A percentile compares a stretch with the other conserved stretches of the same genome.
These are phyloP conservation scores for Lenwebbia sp. DNA, from an alignment of 345 rosid species.

Conservation along the genomic window DNA sequence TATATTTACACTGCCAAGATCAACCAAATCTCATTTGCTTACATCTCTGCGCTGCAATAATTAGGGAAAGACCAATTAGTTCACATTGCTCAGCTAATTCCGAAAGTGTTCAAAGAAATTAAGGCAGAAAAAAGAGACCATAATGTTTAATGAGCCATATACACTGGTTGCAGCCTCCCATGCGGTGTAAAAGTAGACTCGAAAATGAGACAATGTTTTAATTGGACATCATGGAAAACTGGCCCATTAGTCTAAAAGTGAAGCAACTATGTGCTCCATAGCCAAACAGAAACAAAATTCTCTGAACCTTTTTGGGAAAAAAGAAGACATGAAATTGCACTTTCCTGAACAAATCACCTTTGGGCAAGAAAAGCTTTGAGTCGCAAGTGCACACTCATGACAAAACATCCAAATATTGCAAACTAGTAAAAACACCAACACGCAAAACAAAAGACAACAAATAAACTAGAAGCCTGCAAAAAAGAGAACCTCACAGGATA, in stretches of 20 bases:
- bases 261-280: neutral
- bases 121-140: neutral
- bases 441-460: neutral
- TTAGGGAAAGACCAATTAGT: neutral
- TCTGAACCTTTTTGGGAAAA: neutral
- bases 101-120: neutral
- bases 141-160: neutral
- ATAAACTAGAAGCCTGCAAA: neutral
- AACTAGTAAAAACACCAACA: neutral
- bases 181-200: neutral
- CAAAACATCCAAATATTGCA: neutral
- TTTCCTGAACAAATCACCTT: neutral
- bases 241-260: neutral
- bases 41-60: constrained; percentile 14
- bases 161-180: neutral
- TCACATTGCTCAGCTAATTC: neutral
- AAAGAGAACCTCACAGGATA: neutral
- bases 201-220: neutral
- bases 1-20: constrained; percentile 1
- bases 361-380: neutral
- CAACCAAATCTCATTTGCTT: constrained; percentile 9
- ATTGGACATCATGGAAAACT: neutral
- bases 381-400: neutral
- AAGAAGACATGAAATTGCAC: neutral
- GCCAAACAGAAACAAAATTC: neutral